phyloP scores from a whole-genome alignment of 345 rosid species.

The Eucalyptus coolabah region DNA sequence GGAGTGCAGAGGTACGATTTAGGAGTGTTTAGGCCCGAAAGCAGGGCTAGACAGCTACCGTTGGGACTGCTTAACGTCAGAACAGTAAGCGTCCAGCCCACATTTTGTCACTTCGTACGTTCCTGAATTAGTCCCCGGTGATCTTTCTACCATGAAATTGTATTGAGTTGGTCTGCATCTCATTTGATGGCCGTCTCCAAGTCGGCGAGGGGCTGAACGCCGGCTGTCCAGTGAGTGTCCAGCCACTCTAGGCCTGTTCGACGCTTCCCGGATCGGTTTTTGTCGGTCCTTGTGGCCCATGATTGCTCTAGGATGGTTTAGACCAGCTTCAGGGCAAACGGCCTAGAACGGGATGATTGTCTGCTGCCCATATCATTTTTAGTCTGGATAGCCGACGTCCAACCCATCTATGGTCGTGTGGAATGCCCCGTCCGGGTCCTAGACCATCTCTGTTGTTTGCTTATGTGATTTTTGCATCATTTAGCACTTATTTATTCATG shows the following conservation, averaged over 20 bases:
- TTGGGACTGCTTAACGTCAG: background rate
- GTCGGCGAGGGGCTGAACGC: background rate
- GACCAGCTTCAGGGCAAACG: background rate
- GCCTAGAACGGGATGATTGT: background rate
- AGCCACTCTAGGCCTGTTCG: background rate
- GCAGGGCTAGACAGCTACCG: background rate
- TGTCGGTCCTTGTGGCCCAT: background rate
- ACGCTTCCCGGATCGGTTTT: background rate
- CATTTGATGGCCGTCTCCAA: background rate
- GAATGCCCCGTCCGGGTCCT: background rate
- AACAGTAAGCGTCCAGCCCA: background rate
- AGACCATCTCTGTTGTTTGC: background rate
- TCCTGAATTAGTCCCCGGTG: background rate
- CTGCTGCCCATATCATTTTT: background rate
- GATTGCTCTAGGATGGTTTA: background rate
- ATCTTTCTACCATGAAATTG: too few relatives aligned
- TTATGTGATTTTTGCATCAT: background rate
- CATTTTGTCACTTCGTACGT: background rate
- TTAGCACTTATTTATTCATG: background rate
- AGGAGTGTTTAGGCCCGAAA: background rate
- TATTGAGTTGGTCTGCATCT: accelerated
- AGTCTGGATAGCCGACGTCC: background rate
- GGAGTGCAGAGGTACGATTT: accelerated
- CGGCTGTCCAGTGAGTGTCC: background rate
- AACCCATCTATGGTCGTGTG: background rate